Base-by-base conservation (phyloP, 768 basidiomycete species). In the Termitomyces sp. region DNA sequence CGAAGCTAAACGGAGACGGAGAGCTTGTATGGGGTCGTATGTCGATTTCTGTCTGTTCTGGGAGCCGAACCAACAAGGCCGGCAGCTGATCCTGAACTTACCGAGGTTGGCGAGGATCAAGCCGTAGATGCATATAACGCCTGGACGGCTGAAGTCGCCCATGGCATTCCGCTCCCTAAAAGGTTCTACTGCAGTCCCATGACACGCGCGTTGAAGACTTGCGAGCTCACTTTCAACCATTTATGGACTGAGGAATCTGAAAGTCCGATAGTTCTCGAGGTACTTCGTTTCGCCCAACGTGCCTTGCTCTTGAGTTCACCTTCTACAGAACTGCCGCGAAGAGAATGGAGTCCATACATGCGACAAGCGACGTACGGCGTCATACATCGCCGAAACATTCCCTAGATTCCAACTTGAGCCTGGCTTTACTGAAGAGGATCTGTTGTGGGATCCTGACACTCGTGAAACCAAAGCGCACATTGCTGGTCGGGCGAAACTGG, bases 21-120 rank as follows among this genome's bases (percentile, higher is more conserved):
- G 81, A 89, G 59, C 73, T 91, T 12, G 74, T 73, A 3, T 93
- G 91, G 91, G 91, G 91, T 35, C 91, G 88, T 89, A 68, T 65
- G 88, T 83, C 28, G 12, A 22, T 38, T 44, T 22, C 22, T 18
- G 48, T 50, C 9, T 55, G 13, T 46, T 15, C 20, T 46, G 45
- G 9, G 16, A 42, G 39, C 46, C 33, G 15, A 45, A 38, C 45
- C 39, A 40, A 62, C n/a, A 18, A 12, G n/a, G 35, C 35, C 12
- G 55, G 35, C 63, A 88, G 88, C 90, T 18, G 90, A 92, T 68
- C 83, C 90, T 11, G 74, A 81, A 38, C 80, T 92, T 18, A 92
- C 90, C 0, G 68, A 71, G 0, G 58, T 84, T 6, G 90, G 90
- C 0, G 75, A 82, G 45, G 65, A 68, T 1, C 89, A 91, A 72